Percentiles rank a stretch among this genome's conserved stretches.
Conservation (phyloP, 2,329 filamentous ascomycete species). For the Cladosporium sp. region DNA sequence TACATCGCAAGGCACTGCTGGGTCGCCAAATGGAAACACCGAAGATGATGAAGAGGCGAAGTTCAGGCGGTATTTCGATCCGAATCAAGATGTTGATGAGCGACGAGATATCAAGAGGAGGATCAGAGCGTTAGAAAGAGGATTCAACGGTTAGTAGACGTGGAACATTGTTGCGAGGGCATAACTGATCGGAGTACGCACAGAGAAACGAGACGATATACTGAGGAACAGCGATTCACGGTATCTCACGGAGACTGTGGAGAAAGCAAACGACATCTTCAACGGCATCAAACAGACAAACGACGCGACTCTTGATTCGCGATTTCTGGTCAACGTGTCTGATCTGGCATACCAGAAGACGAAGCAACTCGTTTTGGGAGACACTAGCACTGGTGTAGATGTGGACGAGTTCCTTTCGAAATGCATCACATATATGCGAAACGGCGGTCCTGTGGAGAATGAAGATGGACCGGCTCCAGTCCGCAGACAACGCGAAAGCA, state of each 20-base stretch:
- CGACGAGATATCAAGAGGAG: conserved; percentile 66
- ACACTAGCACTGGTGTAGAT: conserved; percentile 71
- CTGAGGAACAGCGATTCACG: conserved; percentile 57
- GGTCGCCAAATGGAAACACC: conserved; percentile 20
- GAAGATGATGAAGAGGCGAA: conserved; percentile 29
- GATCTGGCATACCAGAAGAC: conserved; percentile 79
- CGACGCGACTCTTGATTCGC: conserved; percentile 86
- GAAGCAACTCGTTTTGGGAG: conserved; percentile 68
- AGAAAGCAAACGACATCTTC: conserved; percentile 52
- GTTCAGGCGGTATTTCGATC: conserved; percentile 61
- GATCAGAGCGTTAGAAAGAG: conserved; percentile 62
- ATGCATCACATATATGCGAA: conserved; percentile 80
- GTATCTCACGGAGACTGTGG: conserved; percentile 22
- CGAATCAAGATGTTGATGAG: conserved; percentile 73
- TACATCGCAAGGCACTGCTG: neutral
- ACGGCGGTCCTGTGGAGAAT: conserved; percentile 51
- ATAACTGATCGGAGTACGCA: conserved; percentile 29
- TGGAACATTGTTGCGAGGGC: neutral
- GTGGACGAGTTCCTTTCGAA: conserved; percentile 90
- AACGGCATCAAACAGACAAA: conserved; percentile 73
- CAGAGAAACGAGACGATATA: conserved; percentile 69
- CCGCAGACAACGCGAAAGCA: conserved; percentile 16
- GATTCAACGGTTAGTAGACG: conserved; percentile 52
- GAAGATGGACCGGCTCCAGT: conserved; percentile 35
- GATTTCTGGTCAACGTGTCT: conserved; percentile 74